These are phyloP conservation scores for Spencermartinsiella ligniputridi DNA, from an alignment of 1,139 yeast genomes.

Conservation along the genomic window DNA sequence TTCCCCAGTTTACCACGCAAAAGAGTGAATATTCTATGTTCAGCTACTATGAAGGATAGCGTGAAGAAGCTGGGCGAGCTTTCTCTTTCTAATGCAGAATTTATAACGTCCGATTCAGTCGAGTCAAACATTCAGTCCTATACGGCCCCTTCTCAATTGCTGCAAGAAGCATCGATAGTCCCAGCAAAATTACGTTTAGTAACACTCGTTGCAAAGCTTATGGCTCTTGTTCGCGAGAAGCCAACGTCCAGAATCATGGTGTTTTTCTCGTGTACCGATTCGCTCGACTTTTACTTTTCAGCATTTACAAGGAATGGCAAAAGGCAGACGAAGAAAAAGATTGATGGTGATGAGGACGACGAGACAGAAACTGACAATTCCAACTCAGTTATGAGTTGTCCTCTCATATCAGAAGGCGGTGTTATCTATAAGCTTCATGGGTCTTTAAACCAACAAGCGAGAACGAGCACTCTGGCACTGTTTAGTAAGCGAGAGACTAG, in stretches of 20 bases:
- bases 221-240: slow-evolving; percentile 39
- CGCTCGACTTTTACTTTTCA: slow-evolving; percentile 86
- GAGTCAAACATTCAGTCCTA: slow-evolving; percentile 8
- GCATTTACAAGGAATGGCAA: slow-evolving; percentile 49
- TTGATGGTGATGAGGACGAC: slow-evolving; percentile 26
- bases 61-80: slow-evolving; percentile 78
- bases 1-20: slow-evolving; percentile 60
- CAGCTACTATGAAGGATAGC: slow-evolving; percentile 85
- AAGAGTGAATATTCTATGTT: slow-evolving; percentile 78
- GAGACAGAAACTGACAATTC: slow-evolving; percentile 22
- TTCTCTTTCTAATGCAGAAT: slow-evolving; percentile 61
- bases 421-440: slow-evolving; percentile 84
- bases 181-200: slow-evolving; percentile 91
- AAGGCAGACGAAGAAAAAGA: slow-evolving; percentile 18
- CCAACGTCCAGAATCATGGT: slow-evolving; percentile 61
- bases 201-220: slow-evolving; percentile 63
- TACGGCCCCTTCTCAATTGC: slow-evolving; percentile 82
- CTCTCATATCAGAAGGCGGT: slow-evolving; percentile 46
- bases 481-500: slow-evolving; percentile 46
- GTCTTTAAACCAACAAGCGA: slow-evolving; percentile 73
- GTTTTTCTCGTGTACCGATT: slow-evolving; percentile 89
- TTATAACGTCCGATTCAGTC: slow-evolving; percentile 43
- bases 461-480: slow-evolving; percentile 69
- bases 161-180: slow-evolving; percentile 71
- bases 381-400: slow-evolving; percentile 48